Evolutionary conservation across 2,329 filamentous ascomycete species (phyloP).

Genomic region (Dactylellina leptospora): DNA sequence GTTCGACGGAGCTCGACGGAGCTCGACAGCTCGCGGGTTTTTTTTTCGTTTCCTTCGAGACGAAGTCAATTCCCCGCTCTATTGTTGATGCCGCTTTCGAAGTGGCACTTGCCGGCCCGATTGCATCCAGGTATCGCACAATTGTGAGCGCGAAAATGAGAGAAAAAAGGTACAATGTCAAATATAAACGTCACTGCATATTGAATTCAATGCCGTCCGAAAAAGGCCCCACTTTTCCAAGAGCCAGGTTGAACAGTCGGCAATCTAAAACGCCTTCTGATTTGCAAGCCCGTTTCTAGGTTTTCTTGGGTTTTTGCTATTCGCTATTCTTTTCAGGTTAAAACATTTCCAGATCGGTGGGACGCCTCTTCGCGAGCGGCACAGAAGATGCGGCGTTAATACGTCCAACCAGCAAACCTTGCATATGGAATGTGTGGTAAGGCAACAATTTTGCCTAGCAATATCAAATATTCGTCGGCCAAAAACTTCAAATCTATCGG

Average conservation of each 20-base stretch:
- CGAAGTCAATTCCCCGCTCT: background rate
- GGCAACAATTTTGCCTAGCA: background rate
- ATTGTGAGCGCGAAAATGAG: background rate
- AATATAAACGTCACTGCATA: slow-evolving; percentile 1
- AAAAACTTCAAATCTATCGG: background rate
- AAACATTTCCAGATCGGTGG: background rate
- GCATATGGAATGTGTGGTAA: background rate
- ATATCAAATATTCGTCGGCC: background rate
- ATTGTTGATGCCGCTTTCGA: background rate
- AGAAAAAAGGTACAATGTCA: background rate
- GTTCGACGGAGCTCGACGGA: background rate
- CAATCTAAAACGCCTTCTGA: slow-evolving; percentile 1
- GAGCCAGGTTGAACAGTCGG: background rate
- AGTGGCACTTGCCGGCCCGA: background rate
- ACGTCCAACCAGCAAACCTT: background rate
- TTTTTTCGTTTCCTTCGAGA: too few relatives aligned
- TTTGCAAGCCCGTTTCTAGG: background rate
- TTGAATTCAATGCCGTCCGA: slow-evolving; percentile 2
- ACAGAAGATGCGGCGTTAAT: slow-evolving; percentile 6
- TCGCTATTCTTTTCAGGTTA: too few relatives aligned
- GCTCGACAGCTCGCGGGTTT: background rate
- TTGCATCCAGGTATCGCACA: background rate
- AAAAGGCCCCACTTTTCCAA: background rate
- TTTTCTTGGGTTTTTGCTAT: background rate
- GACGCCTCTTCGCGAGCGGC: background rate